phyloP scores from a whole-genome alignment of 2,329 filamentous ascomycete genomes.

The Pseudonectria foliicola region DNA sequence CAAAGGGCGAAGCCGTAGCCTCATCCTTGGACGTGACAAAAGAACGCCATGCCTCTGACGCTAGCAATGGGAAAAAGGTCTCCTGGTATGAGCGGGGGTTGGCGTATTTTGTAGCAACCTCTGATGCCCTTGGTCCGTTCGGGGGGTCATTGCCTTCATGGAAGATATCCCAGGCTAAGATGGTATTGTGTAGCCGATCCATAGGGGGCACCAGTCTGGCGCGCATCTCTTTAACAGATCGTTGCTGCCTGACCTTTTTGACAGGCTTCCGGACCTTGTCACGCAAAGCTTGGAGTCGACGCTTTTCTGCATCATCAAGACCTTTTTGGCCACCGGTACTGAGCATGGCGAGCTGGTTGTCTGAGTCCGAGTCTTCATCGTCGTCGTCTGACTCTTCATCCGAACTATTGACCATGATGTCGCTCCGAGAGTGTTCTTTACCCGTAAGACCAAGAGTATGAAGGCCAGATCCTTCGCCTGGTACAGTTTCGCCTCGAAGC shows the following conservation, averaged over 20 bases:
- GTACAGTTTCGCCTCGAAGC: constrained; percentile 29
- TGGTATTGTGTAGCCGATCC: constrained; percentile 72
- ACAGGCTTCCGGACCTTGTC: constrained; percentile 62
- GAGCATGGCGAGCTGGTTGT: constrained; percentile 41
- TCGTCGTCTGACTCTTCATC: constrained; percentile 69
- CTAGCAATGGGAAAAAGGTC: constrained; percentile 83
- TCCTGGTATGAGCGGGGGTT: constrained; percentile 74
- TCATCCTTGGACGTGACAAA: constrained; percentile 90
- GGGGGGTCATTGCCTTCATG: constrained; percentile 82
- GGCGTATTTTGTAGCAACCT: constrained; percentile 70
- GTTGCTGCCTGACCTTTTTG: constrained; percentile 72
- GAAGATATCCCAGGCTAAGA: constrained; percentile 94
- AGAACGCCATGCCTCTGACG: constrained; percentile 92
- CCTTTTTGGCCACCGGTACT: constrained; percentile 41
- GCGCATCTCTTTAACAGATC: constrained; percentile 88
- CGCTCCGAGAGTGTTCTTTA: constrained; percentile 74
- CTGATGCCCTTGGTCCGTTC: constrained; percentile 61
- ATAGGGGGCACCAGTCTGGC: constrained; percentile 87
- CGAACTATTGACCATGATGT: constrained; percentile 84
- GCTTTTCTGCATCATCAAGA: constrained; percentile 40
- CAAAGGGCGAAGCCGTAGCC: constrained; percentile 69
- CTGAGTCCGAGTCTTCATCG: constrained; percentile 50
- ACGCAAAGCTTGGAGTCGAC: constrained; percentile 40
- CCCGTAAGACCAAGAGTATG: constrained; percentile 64
- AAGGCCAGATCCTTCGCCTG: constrained; percentile 72